phyloP scores from a whole-genome alignment of 176 grass and related monocot species.

The Tillandsia fasciculata region DNA sequence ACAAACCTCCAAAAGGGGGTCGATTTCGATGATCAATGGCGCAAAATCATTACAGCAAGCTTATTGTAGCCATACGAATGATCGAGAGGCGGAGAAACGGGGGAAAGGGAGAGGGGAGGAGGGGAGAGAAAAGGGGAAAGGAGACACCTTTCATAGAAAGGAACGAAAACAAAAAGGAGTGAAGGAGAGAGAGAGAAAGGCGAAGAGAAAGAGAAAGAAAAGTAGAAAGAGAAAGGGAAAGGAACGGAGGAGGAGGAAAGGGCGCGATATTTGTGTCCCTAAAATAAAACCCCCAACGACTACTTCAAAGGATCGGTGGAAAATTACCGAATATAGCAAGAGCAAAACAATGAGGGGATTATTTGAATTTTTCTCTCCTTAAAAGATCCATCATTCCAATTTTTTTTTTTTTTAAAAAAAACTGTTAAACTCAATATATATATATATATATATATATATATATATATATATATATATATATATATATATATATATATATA shows the following conservation, averaged over 20 bases:
- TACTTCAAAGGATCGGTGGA: background rate
- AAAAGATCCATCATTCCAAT: too few species aligned
- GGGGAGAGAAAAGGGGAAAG: background rate
- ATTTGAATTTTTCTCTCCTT: too few species aligned
- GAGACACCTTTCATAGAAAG: slow-evolving; percentile 1
- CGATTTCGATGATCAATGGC: too few species aligned
- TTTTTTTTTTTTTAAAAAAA: too few species aligned
- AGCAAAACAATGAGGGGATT: background rate
- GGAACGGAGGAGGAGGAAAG: background rate
- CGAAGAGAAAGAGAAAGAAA: background rate
- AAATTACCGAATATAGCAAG: background rate
- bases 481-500: too few species aligned
- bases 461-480: too few species aligned
- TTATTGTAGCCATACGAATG: background rate
- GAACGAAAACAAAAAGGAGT: background rate
- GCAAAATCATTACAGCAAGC: background rate
- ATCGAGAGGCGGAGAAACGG: background rate
- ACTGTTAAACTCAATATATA: too few species aligned
- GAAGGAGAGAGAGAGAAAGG: background rate
- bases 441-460: too few species aligned
- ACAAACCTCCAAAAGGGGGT: too few species aligned
- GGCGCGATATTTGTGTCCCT: background rate
- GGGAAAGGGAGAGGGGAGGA: background rate
- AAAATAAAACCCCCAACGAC: background rate
- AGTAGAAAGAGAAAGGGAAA: background rate